These are phyloP conservation scores for Calonectria pseudoturangicola DNA, from an alignment of 2,329 filamentous ascomycete species.

Conservation along the genomic window DNA sequence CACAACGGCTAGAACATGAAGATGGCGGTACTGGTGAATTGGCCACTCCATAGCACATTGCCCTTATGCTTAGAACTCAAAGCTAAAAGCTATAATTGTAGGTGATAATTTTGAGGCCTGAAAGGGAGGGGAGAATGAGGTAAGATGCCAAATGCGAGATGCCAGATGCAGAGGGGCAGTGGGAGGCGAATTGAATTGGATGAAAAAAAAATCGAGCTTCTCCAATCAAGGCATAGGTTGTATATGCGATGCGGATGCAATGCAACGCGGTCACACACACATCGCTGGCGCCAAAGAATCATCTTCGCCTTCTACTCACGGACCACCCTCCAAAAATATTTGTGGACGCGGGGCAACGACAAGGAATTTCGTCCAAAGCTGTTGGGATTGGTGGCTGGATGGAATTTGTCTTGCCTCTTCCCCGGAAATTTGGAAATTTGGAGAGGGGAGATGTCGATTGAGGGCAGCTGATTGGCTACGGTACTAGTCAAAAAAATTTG, in stretches of 20 bases:
- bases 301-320: conserved; percentile 8
- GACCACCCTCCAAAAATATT: conserved; percentile 33
- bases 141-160: neutral
- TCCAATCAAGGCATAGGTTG: conserved; percentile 6
- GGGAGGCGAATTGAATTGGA: conserved; percentile 27
- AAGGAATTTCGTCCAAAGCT: conserved; percentile 26
- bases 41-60: conserved; percentile 67
- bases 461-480: conserved; percentile 14
- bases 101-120: neutral
- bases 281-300: neutral
- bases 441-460: neutral
- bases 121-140: neutral
- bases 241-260: conserved; percentile 7
- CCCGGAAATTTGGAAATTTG: neutral
- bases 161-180: neutral
- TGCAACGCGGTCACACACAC: conserved; percentile 23
- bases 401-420: conserved; percentile 15
- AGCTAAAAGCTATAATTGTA: conserved; percentile 53
- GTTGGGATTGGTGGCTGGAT: conserved; percentile 29
- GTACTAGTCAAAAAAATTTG: neutral
- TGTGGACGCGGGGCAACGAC: conserved; percentile 28
- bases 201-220: neutral
- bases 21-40: conserved; percentile 68
- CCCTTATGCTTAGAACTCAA: conserved; percentile 54
- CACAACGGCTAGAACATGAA: neutral